Conservation (phyloP, 2,329 filamentous ascomycete genomes). For the Diaporthe capsici region DNA sequence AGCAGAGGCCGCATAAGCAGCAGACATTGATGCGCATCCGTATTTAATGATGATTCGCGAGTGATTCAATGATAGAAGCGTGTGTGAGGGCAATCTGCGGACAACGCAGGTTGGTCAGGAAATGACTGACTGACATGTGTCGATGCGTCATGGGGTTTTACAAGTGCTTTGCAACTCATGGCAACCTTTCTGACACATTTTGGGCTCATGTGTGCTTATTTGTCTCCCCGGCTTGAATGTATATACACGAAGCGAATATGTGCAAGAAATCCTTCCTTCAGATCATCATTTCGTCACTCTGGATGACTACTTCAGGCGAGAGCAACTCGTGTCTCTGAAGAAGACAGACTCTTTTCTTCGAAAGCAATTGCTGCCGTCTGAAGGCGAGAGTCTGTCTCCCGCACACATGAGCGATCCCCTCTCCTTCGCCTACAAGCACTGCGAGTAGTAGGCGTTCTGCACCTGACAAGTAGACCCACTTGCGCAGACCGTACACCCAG, state of each 20-base stretch:
- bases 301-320: neutral
- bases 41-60: neutral
- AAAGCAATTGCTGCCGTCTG: neutral
- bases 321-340: neutral
- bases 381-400: neutral
- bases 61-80: neutral
- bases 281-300: no score
- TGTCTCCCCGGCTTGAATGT: neutral
- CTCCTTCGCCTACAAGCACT: constrained; percentile 48
- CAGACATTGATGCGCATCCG: no score
- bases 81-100: no score
- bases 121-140: neutral
- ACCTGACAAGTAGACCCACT: constrained; percentile 51
- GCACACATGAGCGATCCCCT: neutral
- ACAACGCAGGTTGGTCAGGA: no score
- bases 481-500: constrained; percentile 52
- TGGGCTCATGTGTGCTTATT: neutral
- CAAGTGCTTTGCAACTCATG: neutral
- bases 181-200: neutral
- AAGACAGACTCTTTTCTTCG: neutral
- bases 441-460: constrained; percentile 53
- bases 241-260: constrained; percentile 9
- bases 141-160: neutral
- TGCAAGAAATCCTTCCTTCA: neutral
- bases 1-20: no score